phyloP scores from a whole-genome alignment of 2,329 filamentous ascomycete species.

The Fusarium sp. region DNA sequence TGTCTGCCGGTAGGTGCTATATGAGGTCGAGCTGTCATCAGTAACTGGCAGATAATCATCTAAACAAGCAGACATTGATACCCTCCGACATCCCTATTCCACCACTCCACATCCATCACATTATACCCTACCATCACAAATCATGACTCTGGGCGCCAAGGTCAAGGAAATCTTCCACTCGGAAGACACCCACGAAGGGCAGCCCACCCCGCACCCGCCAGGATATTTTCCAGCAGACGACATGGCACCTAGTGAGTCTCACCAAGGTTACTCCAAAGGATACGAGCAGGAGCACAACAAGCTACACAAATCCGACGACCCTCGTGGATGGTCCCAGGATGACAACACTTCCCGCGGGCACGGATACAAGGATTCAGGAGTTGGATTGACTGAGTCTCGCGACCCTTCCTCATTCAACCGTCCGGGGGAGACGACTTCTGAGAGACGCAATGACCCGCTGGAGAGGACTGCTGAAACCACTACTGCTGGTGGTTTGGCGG shows the following conservation, averaged over 20 bases:
- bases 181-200: slow-evolving; percentile 13
- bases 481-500: background rate
- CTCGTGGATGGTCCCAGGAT: slow-evolving; percentile 24
- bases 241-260: slow-evolving; percentile 17
- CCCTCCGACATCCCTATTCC: background rate
- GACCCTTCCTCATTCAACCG: slow-evolving; percentile 5
- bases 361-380: slow-evolving; percentile 29
- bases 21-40: slow-evolving; percentile 13
- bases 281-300: slow-evolving; percentile 34
- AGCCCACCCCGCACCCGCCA: slow-evolving; percentile 25
- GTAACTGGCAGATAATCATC: too few relatives aligned
- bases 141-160: slow-evolving; percentile 28
- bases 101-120: background rate
- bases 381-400: slow-evolving; percentile 16
- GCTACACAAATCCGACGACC: slow-evolving; percentile 37
- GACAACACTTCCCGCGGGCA: slow-evolving; percentile 16
- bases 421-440: slow-evolving; percentile 1
- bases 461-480: slow-evolving; percentile 1
- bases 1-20: background rate
- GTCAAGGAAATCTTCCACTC: slow-evolving; percentile 27
- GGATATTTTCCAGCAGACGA: slow-evolving; percentile 38
- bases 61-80: background rate
- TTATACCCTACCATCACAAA: background rate
- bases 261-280: slow-evolving; percentile 8
- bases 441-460: slow-evolving; percentile 8